Conservation (phyloP, 2,329 filamentous ascomycete species). For the Fusarium incarnatum region DNA sequence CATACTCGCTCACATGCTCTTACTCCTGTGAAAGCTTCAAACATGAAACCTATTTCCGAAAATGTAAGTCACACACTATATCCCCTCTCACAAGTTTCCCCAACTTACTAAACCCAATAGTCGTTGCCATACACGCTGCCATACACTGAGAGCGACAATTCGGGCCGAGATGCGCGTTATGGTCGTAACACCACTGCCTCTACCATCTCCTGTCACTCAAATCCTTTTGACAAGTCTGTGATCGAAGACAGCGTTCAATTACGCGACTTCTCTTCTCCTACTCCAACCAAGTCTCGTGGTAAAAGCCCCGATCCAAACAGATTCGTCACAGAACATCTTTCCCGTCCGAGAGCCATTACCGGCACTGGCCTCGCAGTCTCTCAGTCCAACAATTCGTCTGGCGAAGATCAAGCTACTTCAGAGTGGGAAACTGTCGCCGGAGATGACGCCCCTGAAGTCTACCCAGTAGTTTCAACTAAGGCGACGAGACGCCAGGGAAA, state of each 20-base stretch:
- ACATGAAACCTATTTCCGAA: constrained; percentile 28
- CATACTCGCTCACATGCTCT: neutral
- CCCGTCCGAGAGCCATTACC: neutral
- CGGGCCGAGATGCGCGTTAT: constrained; percentile 34
- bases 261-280: constrained; percentile 23
- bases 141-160: constrained; percentile 36
- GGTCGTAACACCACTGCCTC: constrained; percentile 34
- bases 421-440: constrained; percentile 49
- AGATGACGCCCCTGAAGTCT: constrained; percentile 42
- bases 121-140: constrained; percentile 29
- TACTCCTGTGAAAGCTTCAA: constrained; percentile 1
- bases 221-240: constrained; percentile 23
- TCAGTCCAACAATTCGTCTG: constrained; percentile 3
- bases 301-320: constrained; percentile 15
- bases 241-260: constrained; percentile 19
- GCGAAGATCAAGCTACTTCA: constrained; percentile 41
- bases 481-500: constrained; percentile 29
- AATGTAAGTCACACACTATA: constrained; percentile 11
- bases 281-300: constrained; percentile 4
- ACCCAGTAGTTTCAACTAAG: constrained; percentile 13
- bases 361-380: neutral
- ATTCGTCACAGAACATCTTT: constrained; percentile 35
- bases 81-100: neutral
- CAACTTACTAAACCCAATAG: constrained; percentile 23
- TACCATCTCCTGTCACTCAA: constrained; percentile 26